Evolutionary conservation across 164 flowering plant genomes (phyloP), one percentile per base, ranked within the genome.

Genomic region (Aristolochia fimbriata): DNA sequence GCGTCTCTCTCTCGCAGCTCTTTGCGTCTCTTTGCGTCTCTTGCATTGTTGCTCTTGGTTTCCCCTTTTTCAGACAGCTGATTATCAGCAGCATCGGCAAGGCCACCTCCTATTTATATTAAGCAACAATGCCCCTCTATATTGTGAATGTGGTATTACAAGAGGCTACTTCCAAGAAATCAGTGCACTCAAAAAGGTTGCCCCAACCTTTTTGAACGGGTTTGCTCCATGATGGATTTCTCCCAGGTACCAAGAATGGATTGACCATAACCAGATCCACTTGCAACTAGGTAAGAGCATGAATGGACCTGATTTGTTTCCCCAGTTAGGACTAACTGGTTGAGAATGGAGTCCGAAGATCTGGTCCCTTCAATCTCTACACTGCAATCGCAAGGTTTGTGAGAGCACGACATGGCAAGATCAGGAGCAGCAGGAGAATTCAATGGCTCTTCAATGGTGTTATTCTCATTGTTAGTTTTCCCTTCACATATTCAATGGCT

Each of bases 181-280:
- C 37, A 3, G 5, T 7, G 7, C 37, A 3, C 3, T 31, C 7
- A n/a, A n/a, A n/a, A n/a, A n/a, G n/a, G n/a, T n/a, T n/a, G n/a
- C n/a, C n/a, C n/a, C n/a, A n/a, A n/a, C n/a, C n/a, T n/a, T n/a
- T 93, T 93, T 17, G 87, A 81, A 63, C 95, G 94, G 15, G 78
- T 62, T 68, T 88, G 97, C 78, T 86, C 97, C 59, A 67, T 57
- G 14, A 87, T 73, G 30, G 97, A 89, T 71, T 75, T 87, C 78
- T 83, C 85, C n/a, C 80, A 65, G 9, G 88, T 77, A 64, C 67
- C 75, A 53, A 79, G 48, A 63, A 73, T 37, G 20, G 79, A 74
- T 9, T 63, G 69, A 43, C 69, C 75, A 15, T 19, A 57, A 30
- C 49, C 58, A 37, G 75, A 62, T 47, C 58, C 69, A 25, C 54